phyloP scores from a whole-genome alignment of 2,329 filamentous ascomycete species.

The Diaporthe nobilis region DNA sequence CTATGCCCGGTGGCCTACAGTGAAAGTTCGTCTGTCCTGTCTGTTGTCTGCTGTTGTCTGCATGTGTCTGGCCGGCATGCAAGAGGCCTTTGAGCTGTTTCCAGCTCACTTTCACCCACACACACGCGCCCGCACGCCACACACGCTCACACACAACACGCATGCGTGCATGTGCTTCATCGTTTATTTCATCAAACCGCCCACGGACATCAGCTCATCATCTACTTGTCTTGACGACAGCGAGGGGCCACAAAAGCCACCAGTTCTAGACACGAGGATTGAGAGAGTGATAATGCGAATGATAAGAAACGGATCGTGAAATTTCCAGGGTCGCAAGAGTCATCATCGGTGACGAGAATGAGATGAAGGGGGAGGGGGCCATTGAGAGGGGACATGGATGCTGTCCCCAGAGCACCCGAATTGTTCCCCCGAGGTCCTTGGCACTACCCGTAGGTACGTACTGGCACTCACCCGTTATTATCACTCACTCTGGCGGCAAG shows the following conservation, averaged over 20 bases:
- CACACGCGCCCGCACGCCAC: neutral
- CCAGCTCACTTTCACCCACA: conserved; percentile 3
- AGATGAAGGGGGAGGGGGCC: conserved; percentile 31
- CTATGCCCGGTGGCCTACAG: neutral
- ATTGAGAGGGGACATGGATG: conserved; percentile 28
- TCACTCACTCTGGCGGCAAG: neutral
- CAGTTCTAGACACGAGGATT: neutral
- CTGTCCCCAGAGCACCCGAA: conserved; percentile 23
- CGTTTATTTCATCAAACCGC: neutral
- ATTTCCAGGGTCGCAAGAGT: conserved; percentile 28
- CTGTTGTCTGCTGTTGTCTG: neutral
- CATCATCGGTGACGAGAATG: conserved; percentile 30
- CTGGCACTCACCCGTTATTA: neutral
- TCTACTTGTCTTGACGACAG: neutral
- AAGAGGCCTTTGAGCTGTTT: conserved; percentile 11
- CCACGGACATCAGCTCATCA: conserved; percentile 9
- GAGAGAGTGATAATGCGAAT: conserved; percentile 24
- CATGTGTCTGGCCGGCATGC: neutral
- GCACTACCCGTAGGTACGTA: neutral
- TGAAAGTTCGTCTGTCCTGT: neutral
- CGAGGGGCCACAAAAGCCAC: neutral
- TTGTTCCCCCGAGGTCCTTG: conserved; percentile 27
- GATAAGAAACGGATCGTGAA: conserved; percentile 8
- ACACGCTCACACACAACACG: neutral
- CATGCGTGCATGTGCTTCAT: neutral